Conservation (phyloP, 495 filamentous ascomycete genomes). For the Xylaria palmicola region DNA sequence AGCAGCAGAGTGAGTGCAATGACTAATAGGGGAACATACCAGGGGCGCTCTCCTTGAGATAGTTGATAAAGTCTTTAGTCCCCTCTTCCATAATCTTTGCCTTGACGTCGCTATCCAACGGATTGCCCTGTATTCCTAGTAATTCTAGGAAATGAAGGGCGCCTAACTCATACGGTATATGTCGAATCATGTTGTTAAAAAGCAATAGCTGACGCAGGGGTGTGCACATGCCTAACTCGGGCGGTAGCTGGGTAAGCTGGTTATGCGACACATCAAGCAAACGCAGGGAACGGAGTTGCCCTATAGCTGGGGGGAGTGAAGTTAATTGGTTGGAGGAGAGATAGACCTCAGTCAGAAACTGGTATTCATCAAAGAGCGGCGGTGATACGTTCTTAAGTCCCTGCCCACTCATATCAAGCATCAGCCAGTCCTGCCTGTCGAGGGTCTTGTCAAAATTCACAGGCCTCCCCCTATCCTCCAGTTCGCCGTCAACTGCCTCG, state of each 20-base stretch:
- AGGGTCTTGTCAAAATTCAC: conserved; percentile 53
- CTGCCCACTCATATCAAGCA: conserved; percentile 91
- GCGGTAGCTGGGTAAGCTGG: conserved; percentile 74
- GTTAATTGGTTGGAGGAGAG: conserved; percentile 87
- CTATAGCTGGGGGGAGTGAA: conserved; percentile 71
- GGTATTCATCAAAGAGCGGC: conserved; percentile 75
- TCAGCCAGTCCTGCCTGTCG: conserved; percentile 80
- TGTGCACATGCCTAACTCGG: conserved; percentile 94
- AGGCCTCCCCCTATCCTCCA: conserved; percentile 64
- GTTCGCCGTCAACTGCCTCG: conserved; percentile 55
- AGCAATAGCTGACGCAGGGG: conserved; percentile 75
- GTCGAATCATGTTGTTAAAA: conserved; percentile 84
- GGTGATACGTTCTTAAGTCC: conserved; percentile 77
- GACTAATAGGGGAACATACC: conserved; percentile 55
- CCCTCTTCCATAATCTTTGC: conserved; percentile 79
- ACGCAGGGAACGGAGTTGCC: conserved; percentile 71
- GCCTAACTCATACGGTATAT: conserved; percentile 82
- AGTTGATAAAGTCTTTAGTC: conserved; percentile 78
- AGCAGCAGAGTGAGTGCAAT: neutral
- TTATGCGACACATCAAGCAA: conserved; percentile 88
- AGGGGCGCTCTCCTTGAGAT: conserved; percentile 77
- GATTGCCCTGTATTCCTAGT: conserved; percentile 90
- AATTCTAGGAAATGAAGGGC: conserved; percentile 82
- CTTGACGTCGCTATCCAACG: conserved; percentile 68
- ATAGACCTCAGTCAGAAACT: conserved; percentile 84